These are phyloP conservation scores for Penicillium sp. DNA, from an alignment of 2,329 filamentous ascomycete genomes.

Conservation along the genomic window DNA sequence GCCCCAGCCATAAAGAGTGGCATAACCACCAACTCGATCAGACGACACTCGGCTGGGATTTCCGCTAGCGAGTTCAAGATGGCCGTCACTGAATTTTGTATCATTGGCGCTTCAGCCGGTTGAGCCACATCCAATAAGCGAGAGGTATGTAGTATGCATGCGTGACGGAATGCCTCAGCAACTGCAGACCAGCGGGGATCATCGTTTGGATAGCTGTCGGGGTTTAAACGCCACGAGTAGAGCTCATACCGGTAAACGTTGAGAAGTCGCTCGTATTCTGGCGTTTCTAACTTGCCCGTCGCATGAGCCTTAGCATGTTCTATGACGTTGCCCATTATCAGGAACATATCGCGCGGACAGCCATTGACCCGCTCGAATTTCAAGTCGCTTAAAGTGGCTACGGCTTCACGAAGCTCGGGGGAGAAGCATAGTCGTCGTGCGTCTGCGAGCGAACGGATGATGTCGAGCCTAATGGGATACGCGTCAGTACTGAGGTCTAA, in stretches of 20 bases:
- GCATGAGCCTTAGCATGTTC: conserved; percentile 29
- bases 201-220: conserved; percentile 23
- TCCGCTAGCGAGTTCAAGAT: conserved; percentile 28
- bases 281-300: conserved; percentile 8
- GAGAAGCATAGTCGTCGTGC: conserved; percentile 30
- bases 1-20: conserved; percentile 33
- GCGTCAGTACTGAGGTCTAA: background rate
- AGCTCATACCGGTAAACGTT: conserved; percentile 16
- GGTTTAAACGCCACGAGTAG: conserved; percentile 22
- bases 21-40: conserved; percentile 30
- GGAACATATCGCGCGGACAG: conserved; percentile 30
- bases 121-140: conserved; percentile 25
- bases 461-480: conserved; percentile 27
- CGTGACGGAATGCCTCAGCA: conserved; percentile 28
- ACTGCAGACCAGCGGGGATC: conserved; percentile 26
- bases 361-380: conserved; percentile 33
- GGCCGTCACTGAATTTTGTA: conserved; percentile 27
- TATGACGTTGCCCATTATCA: conserved; percentile 28
- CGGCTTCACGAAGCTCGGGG: conserved; percentile 26
- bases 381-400: conserved; percentile 24
- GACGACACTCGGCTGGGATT: conserved; percentile 21
- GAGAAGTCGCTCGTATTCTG: conserved; percentile 5
- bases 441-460: conserved; percentile 30
- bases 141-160: conserved; percentile 29
- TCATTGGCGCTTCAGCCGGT: conserved; percentile 19